Evolutionary conservation across 1,139 yeast species (phyloP), one percentile per base, ranked within the genome.

Genomic region (Candida sanyaensis): DNA sequence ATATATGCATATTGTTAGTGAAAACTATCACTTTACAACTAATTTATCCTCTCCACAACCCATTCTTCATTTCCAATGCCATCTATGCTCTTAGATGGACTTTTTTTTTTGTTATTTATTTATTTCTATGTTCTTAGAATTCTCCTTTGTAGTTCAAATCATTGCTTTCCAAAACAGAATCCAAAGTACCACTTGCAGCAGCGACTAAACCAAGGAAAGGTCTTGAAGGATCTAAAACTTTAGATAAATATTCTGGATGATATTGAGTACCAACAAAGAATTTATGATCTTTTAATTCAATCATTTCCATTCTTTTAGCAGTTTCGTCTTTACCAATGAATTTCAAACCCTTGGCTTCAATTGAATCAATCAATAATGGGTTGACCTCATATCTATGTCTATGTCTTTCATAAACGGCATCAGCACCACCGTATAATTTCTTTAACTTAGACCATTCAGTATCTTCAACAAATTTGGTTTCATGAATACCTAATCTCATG

Each of bases 321-420:
- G 83, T 69, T 65, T 92, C 97, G 69, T 93, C 99, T 69, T 86
- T 89, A 64, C 98, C 99, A 54, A 95, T 92, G 67, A 92, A 93
- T 57, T 78, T 76, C 66, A 95, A 78, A 11, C 99, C 99, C 47
- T 86, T 75, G 5, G 68, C 67, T 69, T 93, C 98, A 55, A 92
- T 81, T 41, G 73, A 67, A 10, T 71, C 74, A 55, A 92, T 86
- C 62, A 88, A 77, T 55, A 80, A 80, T 11, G 99, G 99, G 73
- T 91, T 93, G 58, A 93, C 91, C 70, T 93, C 99, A 67, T 95
- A 93, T 75, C 99, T 86, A 71, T 93, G 99, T 77, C 99, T 88
- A 68, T 93, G 99, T 81, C 99, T 90, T 75, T 93, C 99, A 56
- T 77, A 77, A 45, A 92, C 95, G 42, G 79, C 73, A 6, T 75